These are phyloP conservation scores for Saccharomyces paradoxus DNA, from an alignment of 805 yeast genomes.

Conservation along the genomic window DNA sequence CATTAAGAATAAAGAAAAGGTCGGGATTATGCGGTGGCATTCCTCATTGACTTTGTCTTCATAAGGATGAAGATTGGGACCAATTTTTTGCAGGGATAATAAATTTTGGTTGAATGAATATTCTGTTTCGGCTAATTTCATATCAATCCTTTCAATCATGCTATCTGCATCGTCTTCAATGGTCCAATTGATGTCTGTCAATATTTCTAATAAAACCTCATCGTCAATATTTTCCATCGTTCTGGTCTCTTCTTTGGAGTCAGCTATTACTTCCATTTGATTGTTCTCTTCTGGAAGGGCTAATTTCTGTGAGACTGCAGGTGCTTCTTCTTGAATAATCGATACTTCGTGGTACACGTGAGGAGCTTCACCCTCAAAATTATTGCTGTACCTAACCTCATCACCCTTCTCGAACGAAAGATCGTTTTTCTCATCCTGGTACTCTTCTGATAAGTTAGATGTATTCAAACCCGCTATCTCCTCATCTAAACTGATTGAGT, in stretches of 20 bases:
- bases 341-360: constrained; percentile 25
- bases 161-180: constrained; percentile 54
- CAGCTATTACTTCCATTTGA: background rate
- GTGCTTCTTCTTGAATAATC: constrained; percentile 27
- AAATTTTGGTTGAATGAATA: constrained; percentile 52
- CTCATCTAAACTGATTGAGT: constrained; percentile 2
- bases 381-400: constrained; percentile 23
- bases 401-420: constrained; percentile 32
- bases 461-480: constrained; percentile 2
- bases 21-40: constrained; percentile 48
- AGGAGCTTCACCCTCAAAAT: constrained; percentile 8
- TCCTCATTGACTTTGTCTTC: constrained; percentile 40
- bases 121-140: constrained; percentile 54
- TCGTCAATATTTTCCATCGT: constrained; percentile 31
- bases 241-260: background rate
- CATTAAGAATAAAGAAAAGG: constrained; percentile 48
- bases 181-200: constrained; percentile 75
- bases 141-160: constrained; percentile 48
- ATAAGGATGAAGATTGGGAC: constrained; percentile 36
- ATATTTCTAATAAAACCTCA: constrained; percentile 40
- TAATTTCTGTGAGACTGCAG: constrained; percentile 1
- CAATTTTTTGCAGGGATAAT: constrained; percentile 41
- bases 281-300: constrained; percentile 1
- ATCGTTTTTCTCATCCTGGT: constrained; percentile 23
- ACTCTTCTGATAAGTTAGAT: background rate